Base-by-base conservation (phyloP, 1,139 yeast species). In the Debaryomyces sp. region DNA sequence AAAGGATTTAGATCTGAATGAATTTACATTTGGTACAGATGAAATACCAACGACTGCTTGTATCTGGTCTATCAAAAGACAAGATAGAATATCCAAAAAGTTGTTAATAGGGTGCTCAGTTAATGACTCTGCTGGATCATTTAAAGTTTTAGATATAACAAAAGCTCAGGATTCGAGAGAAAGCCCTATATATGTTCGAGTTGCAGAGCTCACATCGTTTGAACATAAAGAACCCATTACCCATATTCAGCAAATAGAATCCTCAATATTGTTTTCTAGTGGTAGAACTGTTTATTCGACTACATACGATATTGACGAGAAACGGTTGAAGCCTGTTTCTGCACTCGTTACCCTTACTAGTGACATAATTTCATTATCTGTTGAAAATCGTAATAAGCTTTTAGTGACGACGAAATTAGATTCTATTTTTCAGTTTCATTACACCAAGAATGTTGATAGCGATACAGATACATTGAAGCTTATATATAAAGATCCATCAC, bases 141-240 rank as follows among this genome's bases (percentile, higher is more conserved):
- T 80, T 30, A 78, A 74, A 52, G 72, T 80, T 6, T 58, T 78
- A 13, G 82, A 79, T 50, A 50, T 80, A 8, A 53, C 61, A 7
- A 69, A 66, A 40, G 43, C 53, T 3, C 60, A 62, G 30, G 30
- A 55, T 3, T 51, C 56, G 5, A 61, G 58, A 8, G 62, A 58
- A 17, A 52, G 51, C 10, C 51, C 59, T 12, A 52, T 54, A 1
- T 18, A 50, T 5, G 41, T 73, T 2, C 57, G 58, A 32, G 65
- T 75, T 1, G 61, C 69, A 8, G 76, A 71, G 40, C 64, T 79
- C 50, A 64, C 70, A 4, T 69, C 77, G 1, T 73, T 76, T 51
- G 65, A 66, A 2, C 69, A 67, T 48, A 54, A 60, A 1, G 63
- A 54, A 4, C 80, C 81, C 0, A 67, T 78, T 5, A 58, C 66